phyloP scores from a whole-genome alignment of 805 yeast genomes.

The Wickerhamiella brachini region DNA sequence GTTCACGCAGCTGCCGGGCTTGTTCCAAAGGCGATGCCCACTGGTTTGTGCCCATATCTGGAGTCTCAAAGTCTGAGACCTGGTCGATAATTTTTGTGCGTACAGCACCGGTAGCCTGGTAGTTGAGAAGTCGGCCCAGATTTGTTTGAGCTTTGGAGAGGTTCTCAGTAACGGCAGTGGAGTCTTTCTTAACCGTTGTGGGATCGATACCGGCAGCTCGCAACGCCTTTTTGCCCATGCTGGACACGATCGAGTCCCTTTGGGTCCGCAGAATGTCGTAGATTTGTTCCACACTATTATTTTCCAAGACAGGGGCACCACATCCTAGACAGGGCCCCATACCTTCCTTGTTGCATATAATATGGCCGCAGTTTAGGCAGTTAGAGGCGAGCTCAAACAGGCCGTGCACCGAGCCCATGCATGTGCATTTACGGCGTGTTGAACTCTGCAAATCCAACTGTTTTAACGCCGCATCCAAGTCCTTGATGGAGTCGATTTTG shows the following conservation, averaged over 20 bases:
- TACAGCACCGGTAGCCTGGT: constrained; percentile 77
- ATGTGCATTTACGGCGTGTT: constrained; percentile 43
- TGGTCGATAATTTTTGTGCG: constrained; percentile 87
- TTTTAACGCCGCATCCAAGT: constrained; percentile 48
- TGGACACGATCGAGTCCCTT: constrained; percentile 26
- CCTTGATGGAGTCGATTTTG: constrained; percentile 44
- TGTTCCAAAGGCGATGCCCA: constrained; percentile 83
- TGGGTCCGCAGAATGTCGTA: constrained; percentile 47
- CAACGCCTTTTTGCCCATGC: constrained; percentile 26
- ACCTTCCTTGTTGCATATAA: constrained; percentile 83
- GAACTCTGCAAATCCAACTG: constrained; percentile 32
- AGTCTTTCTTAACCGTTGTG: constrained; percentile 21
- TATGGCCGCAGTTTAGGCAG: constrained; percentile 87
- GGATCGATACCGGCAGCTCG: constrained; percentile 26
- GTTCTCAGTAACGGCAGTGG: constrained; percentile 21
- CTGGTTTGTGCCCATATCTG: constrained; percentile 38
- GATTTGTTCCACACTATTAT: constrained; percentile 45
- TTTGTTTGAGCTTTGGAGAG: constrained; percentile 56
- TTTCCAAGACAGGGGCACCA: constrained; percentile 48
- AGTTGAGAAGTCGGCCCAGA: constrained; percentile 57
- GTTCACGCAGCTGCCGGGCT: constrained; percentile 74
- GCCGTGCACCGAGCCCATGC: constrained; percentile 83
- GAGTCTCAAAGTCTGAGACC: constrained; percentile 74
- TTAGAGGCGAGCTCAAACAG: constrained; percentile 83
- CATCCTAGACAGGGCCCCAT: constrained; percentile 81